Conservation (phyloP, 345 rosid species). For the Combretum micranthum region DNA sequence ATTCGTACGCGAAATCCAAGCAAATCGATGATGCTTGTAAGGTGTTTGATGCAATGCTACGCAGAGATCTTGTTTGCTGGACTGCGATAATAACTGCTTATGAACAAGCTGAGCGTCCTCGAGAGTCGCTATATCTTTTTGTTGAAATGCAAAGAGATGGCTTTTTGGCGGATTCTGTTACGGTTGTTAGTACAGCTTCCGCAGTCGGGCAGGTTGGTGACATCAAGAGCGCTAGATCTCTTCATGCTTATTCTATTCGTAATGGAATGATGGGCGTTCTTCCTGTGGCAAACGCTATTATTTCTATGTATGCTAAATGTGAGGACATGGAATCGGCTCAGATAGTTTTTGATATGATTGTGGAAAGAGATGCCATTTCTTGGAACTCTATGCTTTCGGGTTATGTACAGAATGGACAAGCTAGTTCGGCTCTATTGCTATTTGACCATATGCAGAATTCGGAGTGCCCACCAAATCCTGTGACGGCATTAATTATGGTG, state of each 20-base stretch:
- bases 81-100: conserved; percentile 52
- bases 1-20: conserved; percentile 33
- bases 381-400: conserved; percentile 81
- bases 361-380: conserved; percentile 48
- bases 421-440: conserved; percentile 50
- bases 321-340: conserved; percentile 40
- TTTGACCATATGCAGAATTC: conserved; percentile 52
- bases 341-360: conserved; percentile 38
- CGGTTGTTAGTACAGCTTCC: conserved; percentile 39
- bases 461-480: conserved; percentile 41
- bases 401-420: conserved; percentile 66
- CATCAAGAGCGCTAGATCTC: conserved; percentile 19
- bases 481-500: conserved; percentile 55
- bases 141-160: conserved; percentile 39
- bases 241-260: conserved; percentile 44
- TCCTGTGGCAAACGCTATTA: conserved; percentile 48
- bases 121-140: conserved; percentile 34
- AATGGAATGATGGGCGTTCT: conserved; percentile 39
- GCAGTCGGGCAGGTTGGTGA: conserved; percentile 46
- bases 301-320: conserved; percentile 51
- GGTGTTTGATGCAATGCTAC: conserved; percentile 56
- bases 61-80: conserved; percentile 49
- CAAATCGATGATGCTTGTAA: conserved; percentile 26
- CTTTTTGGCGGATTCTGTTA: conserved; percentile 29
- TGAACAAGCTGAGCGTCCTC: conserved; percentile 27